These are phyloP conservation scores for Talaromyces sp. DNA, from an alignment of 2,329 filamentous ascomycete species.

Conservation along the genomic window DNA sequence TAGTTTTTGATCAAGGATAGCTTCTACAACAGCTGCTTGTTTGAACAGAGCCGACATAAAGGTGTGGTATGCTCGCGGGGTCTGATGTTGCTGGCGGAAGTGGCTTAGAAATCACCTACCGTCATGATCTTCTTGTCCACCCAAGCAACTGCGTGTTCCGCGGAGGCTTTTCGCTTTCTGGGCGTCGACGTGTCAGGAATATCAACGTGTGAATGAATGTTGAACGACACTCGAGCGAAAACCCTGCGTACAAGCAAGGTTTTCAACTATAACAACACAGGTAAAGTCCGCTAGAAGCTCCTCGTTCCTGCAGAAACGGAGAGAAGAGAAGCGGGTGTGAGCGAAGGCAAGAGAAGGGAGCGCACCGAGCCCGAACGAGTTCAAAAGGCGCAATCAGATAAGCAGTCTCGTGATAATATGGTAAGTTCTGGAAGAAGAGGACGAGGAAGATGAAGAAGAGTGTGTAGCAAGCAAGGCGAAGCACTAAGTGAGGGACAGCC, in stretches of 20 bases:
- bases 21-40: not conserved
- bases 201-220: constrained; percentile 38
- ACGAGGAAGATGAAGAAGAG: not conserved
- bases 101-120: constrained; percentile 28
- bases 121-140: constrained; percentile 51
- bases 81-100: constrained; percentile 1
- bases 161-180: constrained; percentile 50
- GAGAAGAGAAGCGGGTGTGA: not conserved
- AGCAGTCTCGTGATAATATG: not conserved
- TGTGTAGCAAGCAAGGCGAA: not conserved
- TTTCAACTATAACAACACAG: constrained; percentile 24
- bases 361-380: not conserved
- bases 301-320: constrained; percentile 11
- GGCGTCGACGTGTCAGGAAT: constrained; percentile 43
- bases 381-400: not conserved
- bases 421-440: not conserved
- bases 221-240: constrained; percentile 33
- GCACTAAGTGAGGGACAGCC: constrained; percentile 11
- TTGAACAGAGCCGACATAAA: not conserved
- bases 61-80: not conserved
- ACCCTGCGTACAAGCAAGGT: constrained; percentile 38
- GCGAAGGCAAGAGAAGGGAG: not conserved
- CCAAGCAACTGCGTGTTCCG: constrained; percentile 40
- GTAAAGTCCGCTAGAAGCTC: constrained; percentile 15
- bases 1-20: not conserved